These are phyloP conservation scores for Aspergillus tamarii DNA, from an alignment of 2,329 filamentous ascomycete genomes.

Conservation along the genomic window DNA sequence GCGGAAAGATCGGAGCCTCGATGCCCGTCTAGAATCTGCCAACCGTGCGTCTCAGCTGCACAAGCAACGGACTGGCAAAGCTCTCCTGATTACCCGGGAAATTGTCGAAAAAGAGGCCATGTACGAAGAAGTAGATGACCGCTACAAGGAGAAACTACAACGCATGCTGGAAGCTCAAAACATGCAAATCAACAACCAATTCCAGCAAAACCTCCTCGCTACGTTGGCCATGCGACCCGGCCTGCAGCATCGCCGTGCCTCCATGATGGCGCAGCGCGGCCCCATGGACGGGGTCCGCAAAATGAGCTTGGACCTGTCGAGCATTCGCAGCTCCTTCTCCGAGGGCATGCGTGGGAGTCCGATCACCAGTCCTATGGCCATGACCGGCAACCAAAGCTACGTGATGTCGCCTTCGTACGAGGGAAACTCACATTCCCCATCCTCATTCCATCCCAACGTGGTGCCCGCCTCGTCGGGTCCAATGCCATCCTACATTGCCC, in stretches of 20 bases:
- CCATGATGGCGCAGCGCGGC: conserved; percentile 30
- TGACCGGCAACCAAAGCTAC: conserved; percentile 25
- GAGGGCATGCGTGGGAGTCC: conserved; percentile 28
- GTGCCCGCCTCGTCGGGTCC: conserved; percentile 23
- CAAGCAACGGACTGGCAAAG: conserved; percentile 81
- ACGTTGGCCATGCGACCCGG: conserved; percentile 33
- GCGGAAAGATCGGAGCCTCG: conserved; percentile 81
- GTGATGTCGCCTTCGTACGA: conserved; percentile 32
- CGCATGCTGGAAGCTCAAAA: conserved; percentile 44
- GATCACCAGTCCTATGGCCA: conserved; percentile 31
- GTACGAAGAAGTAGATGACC: conserved; percentile 94
- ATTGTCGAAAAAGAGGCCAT: conserved; percentile 91
- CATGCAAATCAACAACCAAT: conserved; percentile 41
- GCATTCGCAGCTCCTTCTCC: conserved; percentile 32
- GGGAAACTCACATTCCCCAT: conserved; percentile 25
- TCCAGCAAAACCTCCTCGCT: conserved; percentile 40
- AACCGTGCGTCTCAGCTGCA: conserved; percentile 88
- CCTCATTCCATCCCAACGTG: conserved; percentile 25
- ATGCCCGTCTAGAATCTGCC: conserved; percentile 86
- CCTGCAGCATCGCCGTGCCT: conserved; percentile 32
- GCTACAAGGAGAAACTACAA: conserved; percentile 51
- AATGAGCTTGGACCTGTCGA: conserved; percentile 40
- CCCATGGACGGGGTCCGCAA: conserved; percentile 36
- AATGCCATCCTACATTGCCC: conserved; percentile 33
- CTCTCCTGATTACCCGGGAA: conserved; percentile 78